Evolutionary conservation across 2,329 filamentous ascomycete species (phyloP).

Genomic region (Emergomyces orientalis): DNA sequence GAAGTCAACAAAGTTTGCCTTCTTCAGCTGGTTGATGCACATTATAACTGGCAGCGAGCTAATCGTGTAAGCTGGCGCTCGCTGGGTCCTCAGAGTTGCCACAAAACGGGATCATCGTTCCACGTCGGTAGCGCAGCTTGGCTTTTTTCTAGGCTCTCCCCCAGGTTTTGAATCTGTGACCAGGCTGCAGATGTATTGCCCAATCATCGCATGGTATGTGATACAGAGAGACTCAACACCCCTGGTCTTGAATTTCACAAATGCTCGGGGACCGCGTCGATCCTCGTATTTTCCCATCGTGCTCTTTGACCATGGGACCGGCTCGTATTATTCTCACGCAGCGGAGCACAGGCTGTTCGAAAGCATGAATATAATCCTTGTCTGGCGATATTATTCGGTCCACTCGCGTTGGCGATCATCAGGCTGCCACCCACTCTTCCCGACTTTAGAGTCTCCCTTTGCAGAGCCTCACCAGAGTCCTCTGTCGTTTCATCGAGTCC

Average conservation of each 20-base stretch:
- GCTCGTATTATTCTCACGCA: not conserved
- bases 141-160: not conserved
- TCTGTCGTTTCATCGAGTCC: not conserved
- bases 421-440: not conserved
- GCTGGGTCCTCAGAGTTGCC: not conserved
- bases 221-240: not conserved
- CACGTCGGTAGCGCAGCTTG: not conserved
- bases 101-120: not conserved
- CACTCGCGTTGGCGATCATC: not conserved
- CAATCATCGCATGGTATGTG: not conserved
- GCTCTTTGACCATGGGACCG: not conserved
- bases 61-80: not conserved
- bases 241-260: not conserved
- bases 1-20: not conserved
- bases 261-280: not conserved
- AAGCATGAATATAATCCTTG: not conserved
- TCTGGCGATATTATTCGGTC: not conserved
- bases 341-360: too few relatives aligned
- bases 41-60: not conserved
- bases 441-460: not conserved
- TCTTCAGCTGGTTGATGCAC: not conserved
- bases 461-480: not conserved
- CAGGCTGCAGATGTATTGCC: not conserved
- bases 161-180: not conserved
- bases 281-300: not conserved